Percentiles rank a stretch among this genome's conserved stretches.
Conservation (phyloP, 352 stramenopile genomes). For the Aphanomyces cochlioides region DNA sequence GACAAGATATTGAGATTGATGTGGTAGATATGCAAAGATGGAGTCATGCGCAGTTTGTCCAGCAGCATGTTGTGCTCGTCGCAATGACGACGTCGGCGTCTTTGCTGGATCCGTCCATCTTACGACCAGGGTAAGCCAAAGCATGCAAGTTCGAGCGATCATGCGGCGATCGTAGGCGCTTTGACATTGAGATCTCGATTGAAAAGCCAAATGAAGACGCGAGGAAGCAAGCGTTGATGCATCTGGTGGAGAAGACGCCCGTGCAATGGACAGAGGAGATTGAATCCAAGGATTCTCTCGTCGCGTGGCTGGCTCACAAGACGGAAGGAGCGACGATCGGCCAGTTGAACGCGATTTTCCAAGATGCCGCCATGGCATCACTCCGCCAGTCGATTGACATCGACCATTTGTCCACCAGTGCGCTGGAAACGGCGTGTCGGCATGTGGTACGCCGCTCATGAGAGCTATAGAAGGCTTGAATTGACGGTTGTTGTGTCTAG, state of each 20-base stretch:
- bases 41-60: conserved; percentile 53
- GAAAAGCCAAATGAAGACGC: conserved; percentile 56
- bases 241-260: conserved; percentile 49
- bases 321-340: conserved; percentile 52
- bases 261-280: conserved; percentile 51
- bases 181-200: conserved; percentile 74
- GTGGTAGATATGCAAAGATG: conserved; percentile 12
- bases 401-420: conserved; percentile 41
- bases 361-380: conserved; percentile 69
- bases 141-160: not conserved
- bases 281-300: conserved; percentile 38
- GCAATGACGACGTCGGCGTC: conserved; percentile 72
- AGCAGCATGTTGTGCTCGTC: conserved; percentile 81
- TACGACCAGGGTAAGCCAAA: conserved; percentile 70
- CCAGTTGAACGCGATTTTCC: conserved; percentile 62
- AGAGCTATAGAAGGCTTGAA: not conserved
- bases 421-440: conserved; percentile 36
- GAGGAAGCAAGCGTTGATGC: conserved; percentile 45
- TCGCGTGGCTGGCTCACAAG: conserved; percentile 48
- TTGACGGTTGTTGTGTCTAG: not conserved
- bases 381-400: conserved; percentile 59
- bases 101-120: conserved; percentile 78
- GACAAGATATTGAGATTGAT: conserved; percentile 33
- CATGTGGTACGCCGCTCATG: conserved; percentile 9
- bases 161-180: conserved; percentile 46